A percentile compares a stretch with the other conserved stretches of the same genome.
phyloP scores from a whole-genome alignment of 148 eudicot species.

The Agrostemma githago region DNA sequence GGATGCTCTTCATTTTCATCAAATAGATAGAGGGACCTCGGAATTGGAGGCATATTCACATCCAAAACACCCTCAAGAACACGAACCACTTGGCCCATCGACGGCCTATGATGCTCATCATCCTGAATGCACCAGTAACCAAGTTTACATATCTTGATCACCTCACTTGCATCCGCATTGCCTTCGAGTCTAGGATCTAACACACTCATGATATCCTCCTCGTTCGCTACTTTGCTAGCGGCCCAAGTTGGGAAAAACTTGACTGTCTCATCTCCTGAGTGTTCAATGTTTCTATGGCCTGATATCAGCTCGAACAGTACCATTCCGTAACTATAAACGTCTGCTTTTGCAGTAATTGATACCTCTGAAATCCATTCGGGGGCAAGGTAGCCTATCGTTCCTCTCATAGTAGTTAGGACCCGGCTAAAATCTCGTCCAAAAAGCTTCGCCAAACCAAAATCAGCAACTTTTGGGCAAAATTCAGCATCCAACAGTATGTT shows the following conservation, averaged over 20 bases:
- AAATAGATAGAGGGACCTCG: neutral
- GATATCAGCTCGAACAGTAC: too few species aligned
- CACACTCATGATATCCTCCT: constrained; percentile 40
- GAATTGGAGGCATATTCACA: constrained; percentile 8
- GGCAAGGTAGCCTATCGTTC: too few species aligned
- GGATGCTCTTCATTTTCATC: constrained; percentile 25
- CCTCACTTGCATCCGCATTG: constrained; percentile 34
- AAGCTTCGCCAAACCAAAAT: too few species aligned
- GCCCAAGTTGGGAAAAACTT: constrained; percentile 49
- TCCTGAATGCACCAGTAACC: constrained; percentile 79
- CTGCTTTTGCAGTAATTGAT: too few species aligned
- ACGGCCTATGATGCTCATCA: constrained; percentile 49
- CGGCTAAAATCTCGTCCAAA: too few species aligned
- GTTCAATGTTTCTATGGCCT: neutral
- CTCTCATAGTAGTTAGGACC: too few species aligned
- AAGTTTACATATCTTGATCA: constrained; percentile 42
- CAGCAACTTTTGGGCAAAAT: too few species aligned
- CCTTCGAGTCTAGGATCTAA: constrained; percentile 41
- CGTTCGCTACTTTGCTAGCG: constrained; percentile 32
- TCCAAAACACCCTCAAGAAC: constrained; percentile 46
- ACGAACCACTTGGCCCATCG: constrained; percentile 68
- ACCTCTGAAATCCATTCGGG: too few species aligned
- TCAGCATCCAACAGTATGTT: too few species aligned
- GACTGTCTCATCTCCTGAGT: constrained; percentile 29
- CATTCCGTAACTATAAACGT: too few species aligned